phyloP scores from a whole-genome alignment of 768 basidiomycete genomes.

The Hygrocybe punicea region DNA sequence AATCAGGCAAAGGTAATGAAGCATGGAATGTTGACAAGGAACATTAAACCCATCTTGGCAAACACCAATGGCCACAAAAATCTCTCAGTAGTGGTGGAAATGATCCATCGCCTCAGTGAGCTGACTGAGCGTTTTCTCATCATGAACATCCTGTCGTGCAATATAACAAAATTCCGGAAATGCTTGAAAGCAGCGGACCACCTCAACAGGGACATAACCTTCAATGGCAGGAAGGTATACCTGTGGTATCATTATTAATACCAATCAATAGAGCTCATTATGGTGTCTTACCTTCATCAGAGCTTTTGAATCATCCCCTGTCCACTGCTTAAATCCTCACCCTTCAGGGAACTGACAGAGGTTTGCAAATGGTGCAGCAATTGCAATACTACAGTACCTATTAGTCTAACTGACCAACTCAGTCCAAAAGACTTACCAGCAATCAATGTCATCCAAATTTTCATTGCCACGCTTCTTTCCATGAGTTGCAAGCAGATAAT shows the following conservation, averaged over 20 bases:
- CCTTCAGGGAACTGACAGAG: conserved; percentile 10
- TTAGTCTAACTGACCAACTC: not conserved
- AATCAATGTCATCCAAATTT: conserved; percentile 37
- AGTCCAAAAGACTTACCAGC: conserved; percentile 22
- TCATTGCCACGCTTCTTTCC: conserved; percentile 16
- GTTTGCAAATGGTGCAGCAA: conserved; percentile 2
- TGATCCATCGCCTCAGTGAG: conserved; percentile 15
- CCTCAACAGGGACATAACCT: conserved; percentile 28
- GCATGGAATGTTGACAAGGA: conserved; percentile 7
- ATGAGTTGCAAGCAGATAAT: conserved; percentile 27
- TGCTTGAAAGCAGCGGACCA: conserved; percentile 22
- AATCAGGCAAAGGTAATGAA: conserved; percentile 18
- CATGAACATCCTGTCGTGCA: conserved; percentile 21
- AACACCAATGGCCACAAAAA: conserved; percentile 24
- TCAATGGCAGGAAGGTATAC: conserved; percentile 32
- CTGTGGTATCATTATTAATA: conserved; percentile 8
- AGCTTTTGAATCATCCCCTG: conserved; percentile 12
- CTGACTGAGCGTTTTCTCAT: conserved; percentile 4
- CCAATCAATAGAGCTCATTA: not conserved
- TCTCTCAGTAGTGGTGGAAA: conserved; percentile 28
- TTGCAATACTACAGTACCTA: not conserved
- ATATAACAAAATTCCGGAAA: conserved; percentile 34
- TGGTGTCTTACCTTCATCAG: conserved; percentile 11
- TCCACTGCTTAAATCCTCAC: conserved; percentile 12
- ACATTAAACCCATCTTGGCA: not conserved